phyloP scores from a whole-genome alignment of 179 eudicot species.

The Monotropa hypopitys region DNA sequence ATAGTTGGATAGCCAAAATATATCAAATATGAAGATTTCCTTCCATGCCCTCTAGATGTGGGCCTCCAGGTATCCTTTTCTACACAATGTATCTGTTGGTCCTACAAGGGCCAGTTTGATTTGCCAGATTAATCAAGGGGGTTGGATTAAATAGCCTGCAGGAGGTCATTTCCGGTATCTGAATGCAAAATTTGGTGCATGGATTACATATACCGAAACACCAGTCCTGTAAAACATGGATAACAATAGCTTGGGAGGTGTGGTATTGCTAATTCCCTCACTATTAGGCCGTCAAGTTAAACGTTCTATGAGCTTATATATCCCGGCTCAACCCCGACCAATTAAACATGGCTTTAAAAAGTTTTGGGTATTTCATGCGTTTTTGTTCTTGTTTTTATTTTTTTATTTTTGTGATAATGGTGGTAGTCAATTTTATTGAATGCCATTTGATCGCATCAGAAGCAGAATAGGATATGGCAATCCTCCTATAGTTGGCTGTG shows the following conservation, averaged over 20 bases:
- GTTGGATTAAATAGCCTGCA: not conserved
- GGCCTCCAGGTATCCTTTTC: not conserved
- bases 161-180: not conserved
- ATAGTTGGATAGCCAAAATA: not conserved
- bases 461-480: not conserved
- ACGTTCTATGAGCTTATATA: not conserved
- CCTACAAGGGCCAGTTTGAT: not conserved
- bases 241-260: not conserved
- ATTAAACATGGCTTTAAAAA: not conserved
- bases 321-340: not conserved
- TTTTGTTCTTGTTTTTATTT: not conserved
- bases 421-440: not conserved
- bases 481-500: slow-evolving; percentile 7
- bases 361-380: not conserved
- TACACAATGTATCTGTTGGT: not conserved
- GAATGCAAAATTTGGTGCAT: not conserved
- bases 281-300: not conserved
- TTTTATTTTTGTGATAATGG: not conserved
- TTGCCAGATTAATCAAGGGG: not conserved
- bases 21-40: not conserved
- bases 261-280: not conserved
- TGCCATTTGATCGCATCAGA: not conserved
- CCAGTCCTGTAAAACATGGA: not conserved
- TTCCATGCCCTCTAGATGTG: not conserved
- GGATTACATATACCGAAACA: not conserved